Conservation (phyloP, 1,139 yeast genomes). For the Eremothecium gossypii region DNA sequence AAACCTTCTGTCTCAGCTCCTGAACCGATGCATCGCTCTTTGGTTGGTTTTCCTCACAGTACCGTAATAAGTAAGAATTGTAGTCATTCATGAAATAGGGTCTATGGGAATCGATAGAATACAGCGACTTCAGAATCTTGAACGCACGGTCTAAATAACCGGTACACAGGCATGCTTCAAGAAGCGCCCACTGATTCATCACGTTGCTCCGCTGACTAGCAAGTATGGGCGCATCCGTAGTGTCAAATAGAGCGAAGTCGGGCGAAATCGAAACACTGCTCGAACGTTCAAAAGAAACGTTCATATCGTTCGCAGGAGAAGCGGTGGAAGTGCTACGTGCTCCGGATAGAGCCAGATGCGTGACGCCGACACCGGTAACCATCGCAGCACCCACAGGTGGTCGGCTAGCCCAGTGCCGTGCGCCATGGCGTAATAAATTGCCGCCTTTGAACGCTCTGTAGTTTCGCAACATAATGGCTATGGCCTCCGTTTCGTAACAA, state of each 20-base stretch:
- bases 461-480: too few relatives aligned
- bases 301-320: too few relatives aligned
- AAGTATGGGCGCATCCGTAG: constrained; percentile 22
- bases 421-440: too few relatives aligned
- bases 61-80: constrained; percentile 40
- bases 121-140: constrained; percentile 50
- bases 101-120: constrained; percentile 34
- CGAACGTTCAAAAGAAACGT: constrained; percentile 12
- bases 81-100: constrained; percentile 33
- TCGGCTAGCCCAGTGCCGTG: too few relatives aligned
- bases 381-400: too few relatives aligned
- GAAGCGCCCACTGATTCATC: constrained; percentile 60
- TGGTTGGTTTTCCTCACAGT: constrained; percentile 32
- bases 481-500: too few relatives aligned
- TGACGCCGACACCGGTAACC: too few relatives aligned
- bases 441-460: too few relatives aligned
- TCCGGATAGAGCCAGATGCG: too few relatives aligned
- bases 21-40: constrained; percentile 9
- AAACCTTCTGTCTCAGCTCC: constrained; percentile 20
- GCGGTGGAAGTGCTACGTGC: too few relatives aligned
- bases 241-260: constrained; percentile 22
- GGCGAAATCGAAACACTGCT: constrained; percentile 16
- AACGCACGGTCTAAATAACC: constrained; percentile 66
- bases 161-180: constrained; percentile 71
- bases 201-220: constrained; percentile 49